These are phyloP conservation scores for Acmispon strigosus DNA, from an alignment of 306 rosid species.

Conservation along the genomic window DNA sequence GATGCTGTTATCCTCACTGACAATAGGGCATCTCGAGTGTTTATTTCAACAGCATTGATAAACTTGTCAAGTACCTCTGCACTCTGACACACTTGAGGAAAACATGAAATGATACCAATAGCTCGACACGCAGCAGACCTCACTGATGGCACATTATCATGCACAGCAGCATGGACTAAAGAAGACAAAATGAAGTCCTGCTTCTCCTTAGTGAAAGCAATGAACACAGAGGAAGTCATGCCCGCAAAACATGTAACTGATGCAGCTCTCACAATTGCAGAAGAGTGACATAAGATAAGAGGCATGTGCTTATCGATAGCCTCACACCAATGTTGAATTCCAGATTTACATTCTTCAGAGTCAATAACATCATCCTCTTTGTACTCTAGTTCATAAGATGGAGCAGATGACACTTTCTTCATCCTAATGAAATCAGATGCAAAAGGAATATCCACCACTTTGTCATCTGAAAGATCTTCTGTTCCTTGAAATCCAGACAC, in stretches of 20 bases:
- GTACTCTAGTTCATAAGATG: slow-evolving; percentile 50
- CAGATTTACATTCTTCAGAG: slow-evolving; percentile 39
- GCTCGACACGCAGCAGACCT: slow-evolving; percentile 98
- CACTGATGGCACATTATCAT: slow-evolving; percentile 67
- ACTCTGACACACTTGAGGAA: slow-evolving; percentile 83
- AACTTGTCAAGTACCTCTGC: slow-evolving; percentile 78
- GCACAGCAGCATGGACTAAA: slow-evolving; percentile 51
- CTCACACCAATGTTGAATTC: slow-evolving; percentile 73
- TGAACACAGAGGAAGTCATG: slow-evolving; percentile 77
- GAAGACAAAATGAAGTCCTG: slow-evolving; percentile 58
- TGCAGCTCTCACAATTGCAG: slow-evolving; percentile 82
- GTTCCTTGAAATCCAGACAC: slow-evolving; percentile 93
- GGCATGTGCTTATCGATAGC: slow-evolving; percentile 78
- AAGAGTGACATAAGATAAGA: slow-evolving; percentile 50
- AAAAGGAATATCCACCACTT: slow-evolving; percentile 64
- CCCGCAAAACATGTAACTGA: slow-evolving; percentile 95
- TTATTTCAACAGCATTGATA: slow-evolving; percentile 74
- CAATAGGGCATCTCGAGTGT: slow-evolving; percentile 56
- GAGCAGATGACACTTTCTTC: slow-evolving; percentile 93
- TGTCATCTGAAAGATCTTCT: slow-evolving; percentile 83
- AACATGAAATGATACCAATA: slow-evolving; percentile 84
- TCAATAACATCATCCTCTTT: slow-evolving; percentile 23
- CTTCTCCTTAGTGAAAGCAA: slow-evolving; percentile 53
- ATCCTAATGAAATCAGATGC: slow-evolving; percentile 73
- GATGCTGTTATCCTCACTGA: slow-evolving; percentile 85